These are phyloP conservation scores for Coniochaeta ligniaria DNA, from an alignment of 2,329 filamentous ascomycete species.

Conservation along the genomic window DNA sequence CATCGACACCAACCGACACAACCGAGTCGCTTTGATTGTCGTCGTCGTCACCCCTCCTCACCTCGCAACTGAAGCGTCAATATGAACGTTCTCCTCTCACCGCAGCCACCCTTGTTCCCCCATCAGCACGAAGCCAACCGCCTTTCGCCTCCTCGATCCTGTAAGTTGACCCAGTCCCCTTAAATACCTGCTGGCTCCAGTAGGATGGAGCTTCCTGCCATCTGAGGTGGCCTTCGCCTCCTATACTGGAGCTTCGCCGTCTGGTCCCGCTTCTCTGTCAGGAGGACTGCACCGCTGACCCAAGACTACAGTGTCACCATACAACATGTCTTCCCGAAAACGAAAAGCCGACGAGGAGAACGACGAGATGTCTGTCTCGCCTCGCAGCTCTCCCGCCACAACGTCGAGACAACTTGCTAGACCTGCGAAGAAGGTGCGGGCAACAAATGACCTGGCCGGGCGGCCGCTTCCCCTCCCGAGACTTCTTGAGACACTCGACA, in stretches of 20 bases:
- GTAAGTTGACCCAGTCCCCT: conserved; percentile 33
- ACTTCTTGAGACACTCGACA: conserved; percentile 89
- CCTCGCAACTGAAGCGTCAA: conserved; percentile 9
- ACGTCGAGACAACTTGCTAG: conserved; percentile 60
- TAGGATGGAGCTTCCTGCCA: too few relatives aligned
- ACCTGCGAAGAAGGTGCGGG: conserved; percentile 54
- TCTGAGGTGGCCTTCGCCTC: too few relatives aligned
- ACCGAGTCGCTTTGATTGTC: background rate
- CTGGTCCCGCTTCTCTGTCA: too few relatives aligned
- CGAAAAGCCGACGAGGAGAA: conserved; percentile 82
- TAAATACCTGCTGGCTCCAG: background rate
- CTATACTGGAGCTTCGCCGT: too few relatives aligned
- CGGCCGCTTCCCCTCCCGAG: conserved; percentile 52
- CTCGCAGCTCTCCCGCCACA: conserved; percentile 71
- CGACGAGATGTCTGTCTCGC: conserved; percentile 88
- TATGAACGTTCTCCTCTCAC: conserved; percentile 58
- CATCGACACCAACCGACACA: background rate
- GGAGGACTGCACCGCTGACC: conserved; percentile 4
- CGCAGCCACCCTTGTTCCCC: conserved; percentile 52
- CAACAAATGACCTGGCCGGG: conserved; percentile 56
- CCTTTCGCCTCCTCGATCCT: conserved; percentile 45
- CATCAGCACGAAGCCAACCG: conserved; percentile 50
- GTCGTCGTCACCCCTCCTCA: background rate
- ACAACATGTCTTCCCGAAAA: conserved; percentile 58
- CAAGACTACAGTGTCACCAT: conserved; percentile 35